These are phyloP conservation scores for Stephania cephalantha DNA, from an alignment of 164 flowering plant genomes.

Conservation along the genomic window DNA sequence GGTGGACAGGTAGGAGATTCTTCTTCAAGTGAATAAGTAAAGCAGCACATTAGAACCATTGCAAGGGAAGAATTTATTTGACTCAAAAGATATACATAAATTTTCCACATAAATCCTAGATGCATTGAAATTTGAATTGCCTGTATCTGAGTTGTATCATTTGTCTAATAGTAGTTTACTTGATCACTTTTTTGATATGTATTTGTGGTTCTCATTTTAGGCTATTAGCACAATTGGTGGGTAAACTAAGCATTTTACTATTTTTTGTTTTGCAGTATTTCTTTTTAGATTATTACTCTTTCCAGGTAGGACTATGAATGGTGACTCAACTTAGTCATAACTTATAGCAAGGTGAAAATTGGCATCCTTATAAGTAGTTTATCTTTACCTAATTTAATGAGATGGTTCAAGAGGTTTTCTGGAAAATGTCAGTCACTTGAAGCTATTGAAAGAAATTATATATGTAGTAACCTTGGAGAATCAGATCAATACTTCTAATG, in stretches of 20 bases:
- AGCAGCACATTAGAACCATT: no score
- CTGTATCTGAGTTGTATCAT: no score
- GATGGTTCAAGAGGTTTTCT: background rate
- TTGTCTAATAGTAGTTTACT: background rate
- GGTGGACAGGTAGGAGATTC: no score
- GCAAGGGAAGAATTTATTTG: no score
- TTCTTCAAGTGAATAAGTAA: no score
- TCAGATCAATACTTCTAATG: background rate
- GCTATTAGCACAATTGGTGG: background rate
- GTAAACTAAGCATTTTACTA: background rate
- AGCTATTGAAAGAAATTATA: background rate
- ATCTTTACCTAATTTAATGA: background rate
- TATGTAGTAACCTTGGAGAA: background rate
- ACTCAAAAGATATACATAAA: no score
- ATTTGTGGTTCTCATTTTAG: background rate
- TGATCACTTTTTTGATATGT: no score
- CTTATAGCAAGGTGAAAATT: background rate
- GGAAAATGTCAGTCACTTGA: background rate
- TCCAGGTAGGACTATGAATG: background rate
- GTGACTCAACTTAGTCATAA: background rate
- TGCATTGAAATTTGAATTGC: no score
- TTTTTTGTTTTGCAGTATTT: background rate
- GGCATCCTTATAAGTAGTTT: background rate
- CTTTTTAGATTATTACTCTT: no score
- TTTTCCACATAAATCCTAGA: no score